Evolutionary conservation across 75 land plant species (phyloP).

Genomic region (Cryptomeria japonica): DNA sequence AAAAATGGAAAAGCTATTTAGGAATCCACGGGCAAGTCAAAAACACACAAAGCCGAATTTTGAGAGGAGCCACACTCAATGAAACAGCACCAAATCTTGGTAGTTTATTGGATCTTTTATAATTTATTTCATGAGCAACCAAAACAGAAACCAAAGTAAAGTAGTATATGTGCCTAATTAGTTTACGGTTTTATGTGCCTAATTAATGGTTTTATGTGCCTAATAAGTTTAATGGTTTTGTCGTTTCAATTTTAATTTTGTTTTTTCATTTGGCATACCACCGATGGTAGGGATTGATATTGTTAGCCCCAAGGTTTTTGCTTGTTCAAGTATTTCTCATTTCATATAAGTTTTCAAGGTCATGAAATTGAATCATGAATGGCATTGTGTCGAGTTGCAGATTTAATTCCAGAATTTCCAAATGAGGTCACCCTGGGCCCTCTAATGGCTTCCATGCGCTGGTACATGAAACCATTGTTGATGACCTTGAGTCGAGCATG

Average conservation of each 20-base stretch:
- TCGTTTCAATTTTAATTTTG: neutral
- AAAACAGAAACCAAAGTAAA: neutral
- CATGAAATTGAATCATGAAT: neutral
- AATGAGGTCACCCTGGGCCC: slow-evolving; percentile 1
- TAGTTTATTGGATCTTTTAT: no score
- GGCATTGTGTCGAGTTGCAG: neutral
- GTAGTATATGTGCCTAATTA: neutral
- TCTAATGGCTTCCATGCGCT: neutral
- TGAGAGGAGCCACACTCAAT: no score
- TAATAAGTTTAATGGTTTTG: neutral
- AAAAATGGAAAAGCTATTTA: no score
- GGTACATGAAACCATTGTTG: slow-evolving; percentile 2
- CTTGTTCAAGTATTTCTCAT: neutral
- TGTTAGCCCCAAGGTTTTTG: neutral
- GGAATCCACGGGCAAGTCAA: no score
- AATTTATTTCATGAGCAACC: no score
- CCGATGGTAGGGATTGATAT: neutral
- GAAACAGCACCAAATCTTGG: no score
- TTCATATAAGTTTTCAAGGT: neutral
- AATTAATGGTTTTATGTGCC: neutral
- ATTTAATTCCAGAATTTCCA: neutral
- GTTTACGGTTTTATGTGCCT: neutral
- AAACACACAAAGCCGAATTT: no score
- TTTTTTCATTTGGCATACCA: neutral
- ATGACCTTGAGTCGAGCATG: neutral